Evolutionary conservation across 352 stramenopile genomes (phyloP), one percentile per base, ranked within the genome.

Genomic region (Pythium guiyangense): DNA sequence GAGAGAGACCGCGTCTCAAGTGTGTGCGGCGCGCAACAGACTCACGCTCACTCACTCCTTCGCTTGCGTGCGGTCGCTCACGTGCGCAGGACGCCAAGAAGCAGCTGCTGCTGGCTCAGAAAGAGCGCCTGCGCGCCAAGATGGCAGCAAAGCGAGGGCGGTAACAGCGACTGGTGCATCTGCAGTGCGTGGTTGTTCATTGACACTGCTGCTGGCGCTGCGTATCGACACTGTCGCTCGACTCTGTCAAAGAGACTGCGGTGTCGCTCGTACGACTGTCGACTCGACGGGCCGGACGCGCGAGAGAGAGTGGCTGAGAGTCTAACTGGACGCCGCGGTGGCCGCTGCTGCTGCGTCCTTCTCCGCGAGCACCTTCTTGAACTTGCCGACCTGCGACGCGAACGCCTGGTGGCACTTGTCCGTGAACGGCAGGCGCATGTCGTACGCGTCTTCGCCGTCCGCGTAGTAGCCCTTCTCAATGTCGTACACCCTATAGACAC

Each of bases 401-500:
- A 95, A 93, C 45, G 86, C 86, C 62, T 92, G 81, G 57, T 86
- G 78, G 70, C 84, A 92, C 67, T 96, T 96, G 18, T 95, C 82
- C 47, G 72, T 90, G 74, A 98, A 98, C 15, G 92, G 92, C 78
- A 94, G 94, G 59, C 94, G 81, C 96, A 99, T 99, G 66, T 98
- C 94, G 72, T 99, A 99, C 15, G 96, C 98, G 79, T 99, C 96
- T 75, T 99, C 98, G 55, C 97, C 97, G 73, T 99, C 98, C 0
- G 97, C 97, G 79, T 99, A 99, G 77, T 99, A 99, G 27, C 94
- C 97, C 75, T 97, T 97, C 72, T 99, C 97, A 45, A 99, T 96
- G 68, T 99, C 95, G 72, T 98, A 96, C 52, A 99, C 94, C 58
- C 87, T 97, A 43, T 0, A 49, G 46, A 14, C 12, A 34, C 54